Conservation (phyloP, 1,284 basidiomycete genomes). For the Boletellus dicymbophilus region DNA sequence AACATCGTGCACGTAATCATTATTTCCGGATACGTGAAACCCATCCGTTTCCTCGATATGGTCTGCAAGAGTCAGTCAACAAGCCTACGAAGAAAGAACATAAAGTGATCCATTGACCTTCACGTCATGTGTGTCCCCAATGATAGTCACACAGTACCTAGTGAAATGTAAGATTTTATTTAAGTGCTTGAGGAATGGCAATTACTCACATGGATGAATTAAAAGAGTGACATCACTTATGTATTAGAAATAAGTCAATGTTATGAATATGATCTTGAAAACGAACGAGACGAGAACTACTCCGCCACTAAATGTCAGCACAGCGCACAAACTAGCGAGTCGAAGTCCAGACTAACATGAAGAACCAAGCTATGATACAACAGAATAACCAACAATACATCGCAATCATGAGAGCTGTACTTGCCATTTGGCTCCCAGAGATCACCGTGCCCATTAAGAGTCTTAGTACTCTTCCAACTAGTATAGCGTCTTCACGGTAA, state of each 20-base stretch:
- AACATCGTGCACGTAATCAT: conserved; percentile 18
- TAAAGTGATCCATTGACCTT: conserved; percentile 5
- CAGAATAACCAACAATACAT: not conserved
- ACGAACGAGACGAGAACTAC: conserved; percentile 7
- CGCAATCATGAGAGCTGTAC: not conserved
- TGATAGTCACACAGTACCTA: conserved; percentile 16
- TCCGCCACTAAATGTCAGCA: conserved; percentile 8
- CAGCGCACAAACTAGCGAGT: not conserved
- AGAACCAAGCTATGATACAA: conserved; percentile 1
- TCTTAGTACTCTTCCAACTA: conserved; percentile 6
- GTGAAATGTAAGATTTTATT: not conserved
- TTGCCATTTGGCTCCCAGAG: conserved; percentile 3
- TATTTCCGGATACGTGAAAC: conserved; percentile 15
- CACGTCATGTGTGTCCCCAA: conserved; percentile 10
- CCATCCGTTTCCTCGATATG: conserved; percentile 16
- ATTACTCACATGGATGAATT: conserved; percentile 10
- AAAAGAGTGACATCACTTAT: conserved; percentile 18
- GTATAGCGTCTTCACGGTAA: no score
- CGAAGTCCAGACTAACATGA: conserved; percentile 3
- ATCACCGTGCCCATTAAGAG: conserved; percentile 12
- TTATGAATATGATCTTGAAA: conserved; percentile 12
- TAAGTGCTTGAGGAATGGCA: not conserved
- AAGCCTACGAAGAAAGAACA: not conserved
- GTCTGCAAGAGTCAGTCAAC: conserved; percentile 15
- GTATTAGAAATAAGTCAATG: no score